Conservation (phyloP, 805 yeast species). For the Kluyveromyces dobzhanskii region DNA sequence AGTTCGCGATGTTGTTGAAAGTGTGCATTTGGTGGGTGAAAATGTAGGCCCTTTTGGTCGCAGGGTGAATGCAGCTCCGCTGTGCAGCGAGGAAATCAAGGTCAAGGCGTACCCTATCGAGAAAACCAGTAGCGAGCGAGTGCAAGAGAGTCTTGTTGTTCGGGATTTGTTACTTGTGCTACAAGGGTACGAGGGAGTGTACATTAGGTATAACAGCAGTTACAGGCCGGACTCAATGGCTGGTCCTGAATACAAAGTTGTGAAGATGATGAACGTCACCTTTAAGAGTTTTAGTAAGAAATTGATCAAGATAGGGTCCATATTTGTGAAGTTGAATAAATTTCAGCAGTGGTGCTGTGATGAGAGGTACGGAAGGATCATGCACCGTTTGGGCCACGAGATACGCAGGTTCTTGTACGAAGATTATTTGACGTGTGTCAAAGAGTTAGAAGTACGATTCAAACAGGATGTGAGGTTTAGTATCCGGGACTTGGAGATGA, state of each 20-base stretch:
- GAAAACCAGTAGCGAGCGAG: constrained; percentile 37
- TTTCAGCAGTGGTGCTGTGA: constrained; percentile 54
- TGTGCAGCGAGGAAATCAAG: constrained; percentile 25
- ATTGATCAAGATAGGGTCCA: constrained; percentile 54
- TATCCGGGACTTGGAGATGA: constrained; percentile 50
- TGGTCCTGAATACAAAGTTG: constrained; percentile 63
- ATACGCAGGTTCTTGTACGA: constrained; percentile 39
- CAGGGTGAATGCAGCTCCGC: constrained; percentile 30
- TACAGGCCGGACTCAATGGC: constrained; percentile 28
- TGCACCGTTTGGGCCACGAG: constrained; percentile 63
- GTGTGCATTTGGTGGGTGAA: constrained; percentile 9
- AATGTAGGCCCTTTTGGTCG: constrained; percentile 20
- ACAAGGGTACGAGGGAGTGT: constrained; percentile 68
- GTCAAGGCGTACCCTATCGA: constrained; percentile 39
- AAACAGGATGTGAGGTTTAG: constrained; percentile 43
- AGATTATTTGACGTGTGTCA: constrained; percentile 29
- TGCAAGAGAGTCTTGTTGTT: constrained; percentile 67
- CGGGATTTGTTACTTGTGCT: constrained; percentile 63
- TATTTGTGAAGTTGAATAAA: constrained; percentile 46
- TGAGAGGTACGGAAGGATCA: constrained; percentile 55
- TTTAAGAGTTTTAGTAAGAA: constrained; percentile 60
- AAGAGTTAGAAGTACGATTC: constrained; percentile 46
- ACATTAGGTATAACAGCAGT: constrained; percentile 57
- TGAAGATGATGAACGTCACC: constrained; percentile 64
- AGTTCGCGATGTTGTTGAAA: constrained; percentile 1